Evolutionary conservation across 306 rosid species (phyloP).

Genomic region (Cicer judaicum): DNA sequence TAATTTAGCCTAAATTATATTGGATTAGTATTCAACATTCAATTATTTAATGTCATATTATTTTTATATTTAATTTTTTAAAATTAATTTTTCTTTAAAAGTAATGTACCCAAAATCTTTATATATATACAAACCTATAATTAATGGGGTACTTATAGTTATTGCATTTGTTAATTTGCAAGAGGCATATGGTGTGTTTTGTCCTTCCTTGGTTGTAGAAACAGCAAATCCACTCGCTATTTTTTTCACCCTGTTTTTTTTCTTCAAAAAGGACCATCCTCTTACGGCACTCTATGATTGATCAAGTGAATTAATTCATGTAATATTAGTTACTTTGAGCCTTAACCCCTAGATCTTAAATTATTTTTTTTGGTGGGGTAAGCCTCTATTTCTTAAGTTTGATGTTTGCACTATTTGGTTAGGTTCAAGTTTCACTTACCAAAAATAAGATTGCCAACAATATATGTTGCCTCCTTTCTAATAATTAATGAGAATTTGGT

Average conservation of each 20-base stretch:
- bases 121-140: no score
- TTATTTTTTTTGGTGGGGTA: no score
- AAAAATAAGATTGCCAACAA: conserved; percentile 7
- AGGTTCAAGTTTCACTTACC: conserved; percentile 14
- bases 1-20: no score
- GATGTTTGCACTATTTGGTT: background rate
- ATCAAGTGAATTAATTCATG: conserved; percentile 21
- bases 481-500: background rate
- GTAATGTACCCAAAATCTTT: no score
- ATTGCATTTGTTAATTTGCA: no score
- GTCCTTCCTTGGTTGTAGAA: conserved; percentile 15
- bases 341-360: no score
- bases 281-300: background rate
- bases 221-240: background rate
- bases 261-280: background rate
- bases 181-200: background rate
- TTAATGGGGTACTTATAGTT: no score
- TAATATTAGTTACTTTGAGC: background rate
- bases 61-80: no score
- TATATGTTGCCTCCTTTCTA: background rate
- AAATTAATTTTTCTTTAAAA: no score
- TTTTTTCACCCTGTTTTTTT: background rate
- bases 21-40: no score
- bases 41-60: no score
- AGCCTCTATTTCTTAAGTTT: no score